Evolutionary conservation across 148 eudicot genomes (phyloP), one percentile per base, ranked within the genome.

Genomic region (Rhododendron molle): DNA sequence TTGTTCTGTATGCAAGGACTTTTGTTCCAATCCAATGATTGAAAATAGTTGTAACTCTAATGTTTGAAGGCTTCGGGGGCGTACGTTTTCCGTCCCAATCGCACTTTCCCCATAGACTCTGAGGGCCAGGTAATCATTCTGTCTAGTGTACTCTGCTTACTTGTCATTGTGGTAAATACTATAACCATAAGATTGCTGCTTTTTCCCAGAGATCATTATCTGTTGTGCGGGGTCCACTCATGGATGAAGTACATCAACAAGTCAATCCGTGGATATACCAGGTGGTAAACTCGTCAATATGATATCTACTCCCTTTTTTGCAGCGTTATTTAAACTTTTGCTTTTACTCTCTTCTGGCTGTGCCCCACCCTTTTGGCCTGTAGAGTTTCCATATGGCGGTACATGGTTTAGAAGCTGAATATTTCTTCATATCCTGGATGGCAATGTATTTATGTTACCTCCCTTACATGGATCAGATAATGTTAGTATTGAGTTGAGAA

Each of bases 211-310:
- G 79, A 74, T 78, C 91, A 76, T 84, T 89, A 60, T 91, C 93
- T 88, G 90, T 94, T 79, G 81, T 92, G 91, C 89, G 83, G 83
- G 97, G 97, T 82, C 92, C 94, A 44, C 52, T 94, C 65, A 54
- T 93, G 85, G 97, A 94, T 81, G 97, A 94, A 85, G 91, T 93
- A 81, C 97, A 94, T 90, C 93, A 94, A 83, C 90, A 93, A 71
- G 85, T 86, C 83, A 93, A 88, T 86, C 86, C 95, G 32, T 93
- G 95, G 94, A 88, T 94, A 89, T 87, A 92, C 88, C 95, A 94
- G 95, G 97, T 94, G 52, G 46, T 89, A 52, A 15, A 87, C 79
- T 49, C 38, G 32, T 28, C 67, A 83, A 73, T 83, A 34, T 49
- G 26, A 67, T 83, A 28, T 83, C 16, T 65, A 44, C 21, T 44